Conservation (phyloP, 1,139 yeast species). For the Meyerozyma carpophila region DNA sequence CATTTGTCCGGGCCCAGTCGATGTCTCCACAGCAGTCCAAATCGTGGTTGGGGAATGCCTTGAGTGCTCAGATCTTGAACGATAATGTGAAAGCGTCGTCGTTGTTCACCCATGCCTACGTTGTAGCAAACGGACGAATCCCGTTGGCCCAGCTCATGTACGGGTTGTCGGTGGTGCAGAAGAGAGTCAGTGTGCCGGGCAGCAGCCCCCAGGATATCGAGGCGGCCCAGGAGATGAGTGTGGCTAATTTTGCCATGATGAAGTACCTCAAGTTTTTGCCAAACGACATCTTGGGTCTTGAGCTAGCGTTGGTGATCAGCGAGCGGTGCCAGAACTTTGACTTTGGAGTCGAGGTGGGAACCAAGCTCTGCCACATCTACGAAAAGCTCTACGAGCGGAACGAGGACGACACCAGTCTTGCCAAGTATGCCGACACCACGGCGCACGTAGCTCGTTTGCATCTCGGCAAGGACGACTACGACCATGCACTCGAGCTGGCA, state of each 20-base stretch:
- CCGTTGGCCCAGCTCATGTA: slow-evolving; percentile 70
- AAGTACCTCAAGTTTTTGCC: slow-evolving; percentile 70
- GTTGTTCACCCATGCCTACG: slow-evolving; percentile 71
- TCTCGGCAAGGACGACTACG: slow-evolving; percentile 54
- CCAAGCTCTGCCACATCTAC: slow-evolving; percentile 40
- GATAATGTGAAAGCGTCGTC: slow-evolving; percentile 46
- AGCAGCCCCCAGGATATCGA: slow-evolving; percentile 49
- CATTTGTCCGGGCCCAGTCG: slow-evolving; percentile 72
- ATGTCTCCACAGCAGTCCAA: slow-evolving; percentile 69
- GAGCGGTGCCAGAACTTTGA: slow-evolving; percentile 69
- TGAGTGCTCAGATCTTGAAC: slow-evolving; percentile 58
- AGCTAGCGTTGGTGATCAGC: slow-evolving; percentile 50
- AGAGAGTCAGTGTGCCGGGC: slow-evolving; percentile 29
- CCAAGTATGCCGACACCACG: slow-evolving; percentile 54
- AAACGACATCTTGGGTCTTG: slow-evolving; percentile 55
- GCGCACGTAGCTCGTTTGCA: slow-evolving; percentile 67
- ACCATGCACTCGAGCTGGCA: slow-evolving; percentile 56
- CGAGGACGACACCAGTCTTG: slow-evolving; percentile 44
- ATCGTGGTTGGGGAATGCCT: slow-evolving; percentile 89
- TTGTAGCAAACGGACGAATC: slow-evolving; percentile 67
- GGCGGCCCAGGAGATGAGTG: slow-evolving; percentile 58
- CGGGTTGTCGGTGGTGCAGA: slow-evolving; percentile 53
- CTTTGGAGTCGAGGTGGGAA: slow-evolving; percentile 46
- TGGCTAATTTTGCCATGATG: slow-evolving; percentile 68
- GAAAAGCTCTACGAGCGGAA: slow-evolving; percentile 56